Conservation (phyloP, 495 filamentous ascomycete species). For the Apiosordaria backusii region DNA sequence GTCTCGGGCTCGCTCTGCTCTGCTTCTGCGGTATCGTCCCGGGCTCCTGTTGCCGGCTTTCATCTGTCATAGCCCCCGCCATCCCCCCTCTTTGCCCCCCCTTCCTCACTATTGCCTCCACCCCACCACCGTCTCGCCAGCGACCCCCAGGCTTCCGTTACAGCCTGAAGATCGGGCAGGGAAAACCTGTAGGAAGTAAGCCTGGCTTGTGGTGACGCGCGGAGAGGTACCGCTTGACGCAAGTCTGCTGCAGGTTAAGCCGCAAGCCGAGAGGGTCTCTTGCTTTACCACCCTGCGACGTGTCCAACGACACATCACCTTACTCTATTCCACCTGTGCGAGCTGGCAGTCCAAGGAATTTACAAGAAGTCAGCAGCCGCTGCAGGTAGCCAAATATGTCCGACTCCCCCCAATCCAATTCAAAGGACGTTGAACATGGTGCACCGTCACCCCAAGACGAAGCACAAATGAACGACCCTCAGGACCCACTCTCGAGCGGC, state of each 20-base stretch:
- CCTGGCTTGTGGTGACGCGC: conserved; percentile 32
- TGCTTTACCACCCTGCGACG: conserved; percentile 52
- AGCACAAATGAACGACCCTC: conserved; percentile 58
- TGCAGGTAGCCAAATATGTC: conserved; percentile 84
- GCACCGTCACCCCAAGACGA: conserved; percentile 88
- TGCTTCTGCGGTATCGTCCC: conserved; percentile 8
- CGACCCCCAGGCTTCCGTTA: conserved; percentile 39
- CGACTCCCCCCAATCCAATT: conserved; percentile 89
- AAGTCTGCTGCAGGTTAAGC: conserved; percentile 48
- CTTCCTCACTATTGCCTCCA: conserved; percentile 10
- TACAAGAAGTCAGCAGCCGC: conserved; percentile 55
- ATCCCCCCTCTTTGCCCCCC: conserved; percentile 13
- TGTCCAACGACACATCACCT: conserved; percentile 54
- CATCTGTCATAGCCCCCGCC: conserved; percentile 25
- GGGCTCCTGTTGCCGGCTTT: conserved; percentile 15
- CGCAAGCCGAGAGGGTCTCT: conserved; percentile 38
- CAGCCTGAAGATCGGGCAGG: conserved; percentile 48
- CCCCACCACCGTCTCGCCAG: conserved; percentile 21
- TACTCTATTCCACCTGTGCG: conserved; percentile 46
- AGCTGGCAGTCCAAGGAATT: conserved; percentile 55
- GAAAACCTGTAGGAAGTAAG: conserved; percentile 40
- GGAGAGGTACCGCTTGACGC: conserved; percentile 36
- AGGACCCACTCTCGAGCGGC: conserved; percentile 56
- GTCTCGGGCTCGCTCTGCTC: conserved; percentile 29
- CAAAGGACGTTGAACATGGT: conserved; percentile 91